Conservation (phyloP, 768 basidiomycete genomes). For the Galerina sulciceps region DNA sequence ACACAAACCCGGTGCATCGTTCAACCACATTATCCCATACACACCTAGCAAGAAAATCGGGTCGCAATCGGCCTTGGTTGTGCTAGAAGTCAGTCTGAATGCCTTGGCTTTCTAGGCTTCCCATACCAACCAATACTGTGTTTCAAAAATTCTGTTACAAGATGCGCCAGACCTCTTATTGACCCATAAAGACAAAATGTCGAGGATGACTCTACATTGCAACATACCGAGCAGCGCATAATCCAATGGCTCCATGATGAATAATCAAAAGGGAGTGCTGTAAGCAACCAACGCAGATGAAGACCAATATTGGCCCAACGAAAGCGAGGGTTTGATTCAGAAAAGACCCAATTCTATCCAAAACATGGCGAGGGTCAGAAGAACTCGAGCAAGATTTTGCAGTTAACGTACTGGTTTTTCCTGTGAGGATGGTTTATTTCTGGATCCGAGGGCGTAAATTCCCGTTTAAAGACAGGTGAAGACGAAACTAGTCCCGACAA, state of each 20-base stretch:
- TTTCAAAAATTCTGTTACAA: constrained; percentile 57
- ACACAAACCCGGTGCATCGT: constrained; percentile 60
- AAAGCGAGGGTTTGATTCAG: constrained; percentile 53
- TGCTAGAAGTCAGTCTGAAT: not conserved
- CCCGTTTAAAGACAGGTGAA: constrained; percentile 51
- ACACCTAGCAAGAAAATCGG: constrained; percentile 71
- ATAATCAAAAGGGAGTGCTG: constrained; percentile 53
- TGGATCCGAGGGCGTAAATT: constrained; percentile 52
- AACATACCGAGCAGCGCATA: constrained; percentile 44
- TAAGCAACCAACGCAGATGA: constrained; percentile 39
- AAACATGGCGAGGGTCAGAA: not conserved
- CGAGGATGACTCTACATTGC: not conserved
- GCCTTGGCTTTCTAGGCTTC: not conserved
- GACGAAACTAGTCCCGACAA: constrained; percentile 40
- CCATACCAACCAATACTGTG: constrained; percentile 55
- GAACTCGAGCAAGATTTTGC: not conserved
- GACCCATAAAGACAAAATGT: constrained; percentile 5
- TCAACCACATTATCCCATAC: constrained; percentile 54
- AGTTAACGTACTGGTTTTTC: constrained; percentile 49
- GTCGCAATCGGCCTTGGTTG: constrained; percentile 53
- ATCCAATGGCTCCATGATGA: constrained; percentile 62
- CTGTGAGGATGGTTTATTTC: constrained; percentile 56
- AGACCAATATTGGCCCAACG: constrained; percentile 45
- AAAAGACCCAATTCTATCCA: constrained; percentile 48
- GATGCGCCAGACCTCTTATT: constrained; percentile 45